phyloP scores from a whole-genome alignment of 805 yeast genomes.

The Monosporozyma siamensis region DNA sequence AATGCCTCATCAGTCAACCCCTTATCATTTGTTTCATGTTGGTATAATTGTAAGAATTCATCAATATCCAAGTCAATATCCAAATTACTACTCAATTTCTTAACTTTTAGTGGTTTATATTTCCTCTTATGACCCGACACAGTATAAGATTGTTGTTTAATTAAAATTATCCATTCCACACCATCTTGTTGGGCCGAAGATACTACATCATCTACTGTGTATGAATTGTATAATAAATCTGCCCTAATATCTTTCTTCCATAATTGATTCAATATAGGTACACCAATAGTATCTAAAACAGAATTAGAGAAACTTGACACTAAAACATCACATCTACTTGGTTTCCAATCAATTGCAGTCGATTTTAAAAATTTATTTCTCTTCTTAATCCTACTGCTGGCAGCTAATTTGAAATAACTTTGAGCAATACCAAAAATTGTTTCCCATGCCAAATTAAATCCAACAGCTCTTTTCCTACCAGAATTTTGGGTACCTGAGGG shows the following conservation, averaged over 20 bases:
- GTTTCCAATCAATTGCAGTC: constrained; percentile 38
- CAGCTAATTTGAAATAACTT: constrained; percentile 35
- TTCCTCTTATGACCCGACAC: constrained; percentile 34
- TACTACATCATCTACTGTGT: constrained; percentile 53
- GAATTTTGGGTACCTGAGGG: constrained; percentile 33
- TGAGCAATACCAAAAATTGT: constrained; percentile 45
- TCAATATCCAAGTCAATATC: constrained; percentile 69
- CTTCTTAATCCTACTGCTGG: constrained; percentile 25
- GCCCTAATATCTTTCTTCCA: constrained; percentile 79
- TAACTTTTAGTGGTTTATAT: constrained; percentile 69
- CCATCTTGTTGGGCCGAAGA: constrained; percentile 59
- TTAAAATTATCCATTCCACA: constrained; percentile 64
- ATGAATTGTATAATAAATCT: constrained; percentile 46
- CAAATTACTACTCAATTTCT: constrained; percentile 45
- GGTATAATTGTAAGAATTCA: constrained; percentile 47
- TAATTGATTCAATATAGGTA: constrained; percentile 49
- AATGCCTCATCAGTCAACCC: constrained; percentile 8
- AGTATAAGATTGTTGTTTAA: constrained; percentile 51
- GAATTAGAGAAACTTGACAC: constrained; percentile 59
- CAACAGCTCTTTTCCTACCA: constrained; percentile 57
- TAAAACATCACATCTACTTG: constrained; percentile 70
- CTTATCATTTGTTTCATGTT: constrained; percentile 22
- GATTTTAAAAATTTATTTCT: constrained; percentile 32
- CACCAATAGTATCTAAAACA: constrained; percentile 49
- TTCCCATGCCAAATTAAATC: constrained; percentile 76